These are phyloP conservation scores for Sporothrix curviconia DNA, from an alignment of 2,329 filamentous ascomycete genomes.

Conservation along the genomic window DNA sequence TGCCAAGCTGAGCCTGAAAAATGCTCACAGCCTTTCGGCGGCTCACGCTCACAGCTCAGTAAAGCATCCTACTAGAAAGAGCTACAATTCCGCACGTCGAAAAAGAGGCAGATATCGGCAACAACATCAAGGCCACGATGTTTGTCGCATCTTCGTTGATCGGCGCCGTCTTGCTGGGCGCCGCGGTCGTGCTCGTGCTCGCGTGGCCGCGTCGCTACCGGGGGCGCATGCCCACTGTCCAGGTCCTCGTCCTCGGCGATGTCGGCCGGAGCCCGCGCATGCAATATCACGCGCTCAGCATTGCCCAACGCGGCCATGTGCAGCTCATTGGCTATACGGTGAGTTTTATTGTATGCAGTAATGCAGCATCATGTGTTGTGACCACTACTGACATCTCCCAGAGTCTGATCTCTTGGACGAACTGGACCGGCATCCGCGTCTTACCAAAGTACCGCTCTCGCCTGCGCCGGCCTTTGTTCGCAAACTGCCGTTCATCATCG, in stretches of 20 bases:
- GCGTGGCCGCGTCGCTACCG: constrained; percentile 16
- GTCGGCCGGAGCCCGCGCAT: constrained; percentile 94
- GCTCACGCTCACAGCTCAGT: no score
- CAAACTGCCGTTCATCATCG: constrained; percentile 67
- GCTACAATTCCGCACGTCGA: no score
- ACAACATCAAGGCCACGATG: constrained; percentile 4
- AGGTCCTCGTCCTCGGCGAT: constrained; percentile 88
- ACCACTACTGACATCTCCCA: constrained; percentile 22
- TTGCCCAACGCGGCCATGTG: constrained; percentile 75
- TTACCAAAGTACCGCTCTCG: constrained; percentile 64
- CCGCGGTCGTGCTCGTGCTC: constrained; percentile 3
- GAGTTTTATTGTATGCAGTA: constrained; percentile 17
- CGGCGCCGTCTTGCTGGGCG: constrained; percentile 14
- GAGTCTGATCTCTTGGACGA: constrained; percentile 80
- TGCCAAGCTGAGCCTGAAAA: no score
- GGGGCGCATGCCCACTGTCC: constrained; percentile 39
- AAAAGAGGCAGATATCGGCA: no score
- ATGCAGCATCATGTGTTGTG: background rate
- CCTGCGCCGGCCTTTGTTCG: constrained; percentile 61
- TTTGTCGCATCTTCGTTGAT: constrained; percentile 15
- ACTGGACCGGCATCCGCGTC: constrained; percentile 59
- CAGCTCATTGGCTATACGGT: constrained; percentile 88
- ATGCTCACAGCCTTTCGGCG: no score
- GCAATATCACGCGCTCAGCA: constrained; percentile 95
- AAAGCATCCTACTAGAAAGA: no score